Base-by-base conservation (phyloP, 805 yeast species). In the Candida manassasensis region DNA sequence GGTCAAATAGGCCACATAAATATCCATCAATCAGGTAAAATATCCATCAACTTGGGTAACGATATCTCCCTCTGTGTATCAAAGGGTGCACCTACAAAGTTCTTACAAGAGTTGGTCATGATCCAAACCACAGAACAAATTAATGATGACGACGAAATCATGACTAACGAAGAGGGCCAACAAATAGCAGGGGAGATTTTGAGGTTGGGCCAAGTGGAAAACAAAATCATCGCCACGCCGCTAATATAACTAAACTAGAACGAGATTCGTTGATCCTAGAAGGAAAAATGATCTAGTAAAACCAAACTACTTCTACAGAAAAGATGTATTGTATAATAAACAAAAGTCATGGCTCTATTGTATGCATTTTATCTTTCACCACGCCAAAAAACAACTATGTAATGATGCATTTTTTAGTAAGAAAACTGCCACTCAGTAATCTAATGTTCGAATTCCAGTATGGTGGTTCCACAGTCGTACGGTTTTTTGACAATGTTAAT, bases 21-120 rank as follows among this genome's bases (percentile, higher is more conserved):
- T 37, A 67, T 81, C 30, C 96, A 89, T 55, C 75, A 80, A 49
- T 85, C 96, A 1, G 97, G 97, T 3, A 84, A 75, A 52, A 56
- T 87, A 14, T 71, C 94, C 3, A 72, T 89, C 56, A 73, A 77
- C 40, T 62, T 90, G 25, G 96, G 95, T 10, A 74, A 77, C 34
- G 73, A 77, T 6, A 67, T 74, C 3, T 72, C 80, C 70, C 45
- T 67, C 29, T 86, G 82, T 38, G 78, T 88, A 15, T 66, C 79
- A 4, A 71, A 75, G 48, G 96, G 96, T 11, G 77, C 85, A 3
- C 71, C 79, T 9, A 57, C 84, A 5, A 68, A 74, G 4, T 80
- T 87, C 42, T 59, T 83, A 18, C 96, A 90, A 55, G 90, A 86
- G 39, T 66, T 85, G 7, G 76, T 82, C 2, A 59, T 75, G 13